Conservation (phyloP, 2,329 filamentous ascomycete genomes). For the Dothidotthia symphoricarpi region DNA sequence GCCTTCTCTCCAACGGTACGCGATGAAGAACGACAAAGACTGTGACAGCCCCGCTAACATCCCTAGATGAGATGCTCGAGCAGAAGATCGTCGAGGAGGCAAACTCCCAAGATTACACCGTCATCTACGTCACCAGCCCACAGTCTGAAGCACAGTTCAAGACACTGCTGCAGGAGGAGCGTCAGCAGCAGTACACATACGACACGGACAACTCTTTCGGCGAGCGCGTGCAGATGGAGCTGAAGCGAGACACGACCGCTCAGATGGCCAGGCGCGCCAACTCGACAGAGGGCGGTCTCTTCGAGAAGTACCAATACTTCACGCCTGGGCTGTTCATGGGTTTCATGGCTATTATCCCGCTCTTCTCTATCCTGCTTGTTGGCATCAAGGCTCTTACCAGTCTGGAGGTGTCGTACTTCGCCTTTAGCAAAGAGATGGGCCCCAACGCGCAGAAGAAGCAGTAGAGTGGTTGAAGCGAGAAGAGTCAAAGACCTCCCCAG, state of each 20-base stretch:
- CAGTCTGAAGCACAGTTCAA: constrained; percentile 33
- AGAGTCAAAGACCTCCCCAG: not conserved
- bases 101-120: constrained; percentile 60
- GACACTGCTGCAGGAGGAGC: constrained; percentile 18
- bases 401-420: constrained; percentile 85
- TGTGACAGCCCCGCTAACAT: constrained; percentile 6
- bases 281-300: constrained; percentile 52
- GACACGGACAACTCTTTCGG: constrained; percentile 63
- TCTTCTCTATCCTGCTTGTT: constrained; percentile 75
- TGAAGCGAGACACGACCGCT: constrained; percentile 63
- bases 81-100: constrained; percentile 41
- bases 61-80: constrained; percentile 24
- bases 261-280: constrained; percentile 24
- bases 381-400: constrained; percentile 74
- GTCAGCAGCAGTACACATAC: constrained; percentile 48
- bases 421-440: constrained; percentile 95
- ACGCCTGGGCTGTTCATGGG: constrained; percentile 91
- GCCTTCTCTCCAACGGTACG: constrained; percentile 24
- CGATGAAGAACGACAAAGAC: not conserved
- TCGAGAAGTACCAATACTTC: constrained; percentile 94
- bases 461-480: constrained; percentile 32
- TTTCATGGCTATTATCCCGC: constrained; percentile 66
- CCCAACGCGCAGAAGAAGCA: constrained; percentile 83
- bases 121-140: constrained; percentile 71
- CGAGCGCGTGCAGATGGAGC: constrained; percentile 64